phyloP scores from a whole-genome alignment of 2,329 filamentous ascomycete genomes.

The Claviceps africana region DNA sequence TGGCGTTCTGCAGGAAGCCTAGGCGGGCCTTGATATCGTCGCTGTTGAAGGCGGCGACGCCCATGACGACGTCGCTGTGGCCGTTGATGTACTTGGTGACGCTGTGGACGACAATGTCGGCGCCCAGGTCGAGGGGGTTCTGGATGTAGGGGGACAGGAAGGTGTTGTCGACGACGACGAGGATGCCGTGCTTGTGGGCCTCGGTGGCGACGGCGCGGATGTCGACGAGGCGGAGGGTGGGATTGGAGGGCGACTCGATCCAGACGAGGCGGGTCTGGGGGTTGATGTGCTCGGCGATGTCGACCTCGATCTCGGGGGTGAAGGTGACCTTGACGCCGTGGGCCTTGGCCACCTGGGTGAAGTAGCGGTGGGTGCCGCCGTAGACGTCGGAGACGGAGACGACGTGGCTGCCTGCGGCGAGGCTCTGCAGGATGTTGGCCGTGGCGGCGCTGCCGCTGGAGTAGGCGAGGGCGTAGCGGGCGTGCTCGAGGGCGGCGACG shows the following conservation, averaged over 20 bases:
- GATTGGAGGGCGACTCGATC: constrained; percentile 91
- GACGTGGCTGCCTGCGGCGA: constrained; percentile 83
- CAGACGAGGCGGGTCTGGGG: constrained; percentile 86
- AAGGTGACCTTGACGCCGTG: constrained; percentile 94
- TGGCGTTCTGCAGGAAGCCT: constrained; percentile 90
- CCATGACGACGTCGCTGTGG: constrained; percentile 95
- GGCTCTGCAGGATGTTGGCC: constrained; percentile 80
- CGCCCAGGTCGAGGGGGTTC: constrained; percentile 87
- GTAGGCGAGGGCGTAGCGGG: constrained; percentile 85
- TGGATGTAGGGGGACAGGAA: constrained; percentile 95
- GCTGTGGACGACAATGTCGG: constrained; percentile 91
- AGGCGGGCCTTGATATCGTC: constrained; percentile 63
- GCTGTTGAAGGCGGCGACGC: constrained; percentile 87
- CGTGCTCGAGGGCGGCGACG: constrained; percentile 83
- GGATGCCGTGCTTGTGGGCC: constrained; percentile 76
- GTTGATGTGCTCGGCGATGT: constrained; percentile 73
- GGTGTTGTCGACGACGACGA: constrained; percentile 98
- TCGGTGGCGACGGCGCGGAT: constrained; percentile 71
- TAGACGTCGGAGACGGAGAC: constrained; percentile 96
- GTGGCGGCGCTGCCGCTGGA: constrained; percentile 89
- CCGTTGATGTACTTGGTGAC: constrained; percentile 99
- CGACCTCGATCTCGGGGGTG: constrained; percentile 78
- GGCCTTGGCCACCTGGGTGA: constrained; percentile 90
- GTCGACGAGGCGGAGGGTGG: constrained; percentile 83
- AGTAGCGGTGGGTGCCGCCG: constrained; percentile 95